Evolutionary conservation across 495 filamentous ascomycete species (phyloP).

Genomic region (Penicillium cataractarum): DNA sequence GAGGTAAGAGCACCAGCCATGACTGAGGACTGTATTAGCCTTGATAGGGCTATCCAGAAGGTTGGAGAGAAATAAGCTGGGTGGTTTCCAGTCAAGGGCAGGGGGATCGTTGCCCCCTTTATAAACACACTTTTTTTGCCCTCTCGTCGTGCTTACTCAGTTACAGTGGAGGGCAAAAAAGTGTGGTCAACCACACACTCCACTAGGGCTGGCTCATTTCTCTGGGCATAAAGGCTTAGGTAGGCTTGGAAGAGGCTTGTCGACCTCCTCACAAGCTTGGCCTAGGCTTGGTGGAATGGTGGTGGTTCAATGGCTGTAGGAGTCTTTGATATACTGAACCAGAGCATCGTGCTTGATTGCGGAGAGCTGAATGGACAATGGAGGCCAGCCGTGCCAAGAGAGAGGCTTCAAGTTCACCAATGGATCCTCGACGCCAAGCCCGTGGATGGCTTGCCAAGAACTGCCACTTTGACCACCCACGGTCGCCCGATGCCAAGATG

Average conservation of each 20-base stretch:
- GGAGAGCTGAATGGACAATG: not conserved
- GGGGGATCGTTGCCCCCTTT: not conserved
- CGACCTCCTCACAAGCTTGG: not conserved
- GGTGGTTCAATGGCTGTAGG: not conserved
- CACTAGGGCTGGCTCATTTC: too few species aligned
- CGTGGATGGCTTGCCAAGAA: not conserved
- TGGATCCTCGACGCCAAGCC: not conserved
- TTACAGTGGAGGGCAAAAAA: too few species aligned
- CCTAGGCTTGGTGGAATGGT: not conserved
- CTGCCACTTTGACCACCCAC: not conserved
- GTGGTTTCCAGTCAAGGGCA: not conserved
- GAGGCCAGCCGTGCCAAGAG: not conserved
- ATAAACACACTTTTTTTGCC: too few species aligned
- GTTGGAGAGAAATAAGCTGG: not conserved
- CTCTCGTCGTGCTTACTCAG: too few species aligned
- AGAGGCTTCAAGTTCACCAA: not conserved
- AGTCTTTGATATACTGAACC: not conserved
- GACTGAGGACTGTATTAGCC: not conserved
- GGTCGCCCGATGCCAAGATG: conserved; percentile 1
- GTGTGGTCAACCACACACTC: not conserved
- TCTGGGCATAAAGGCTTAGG: not conserved
- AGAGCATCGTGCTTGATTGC: not conserved
- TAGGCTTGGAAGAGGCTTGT: not conserved
- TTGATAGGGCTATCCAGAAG: not conserved
- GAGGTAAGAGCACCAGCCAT: not conserved